Base-by-base conservation (phyloP, 345 rosid genomes). In the Eucalyptus marginata region DNA sequence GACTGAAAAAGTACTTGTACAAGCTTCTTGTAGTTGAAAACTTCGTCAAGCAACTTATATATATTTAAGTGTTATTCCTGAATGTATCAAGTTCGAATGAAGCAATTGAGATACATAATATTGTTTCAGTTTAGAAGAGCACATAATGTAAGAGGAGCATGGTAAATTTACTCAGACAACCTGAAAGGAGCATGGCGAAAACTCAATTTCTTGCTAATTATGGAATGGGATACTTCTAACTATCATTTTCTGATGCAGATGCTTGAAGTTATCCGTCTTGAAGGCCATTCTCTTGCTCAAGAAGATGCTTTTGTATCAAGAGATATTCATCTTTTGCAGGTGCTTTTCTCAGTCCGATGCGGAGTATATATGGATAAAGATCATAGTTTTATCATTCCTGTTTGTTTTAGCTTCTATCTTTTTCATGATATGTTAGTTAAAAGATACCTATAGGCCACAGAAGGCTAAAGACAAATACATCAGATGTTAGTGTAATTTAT, bases 311-410 rank as follows among this genome's bases (percentile, higher is more conserved):
- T 96, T 90, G 95, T 94, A 87, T 96, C 99, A 33, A 92, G 99
- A 83, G 99, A 97, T 91, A 95, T 98, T 87, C 98, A 98, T 92
- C 99, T 98, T 87, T 93, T 98, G 89, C 99, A 98, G 99, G 99
- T 97, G 86, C 76, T 54, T 89, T 76, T 86, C 64, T 85, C 80
- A 20, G 84, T 76, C 29, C 6, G 9, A 50, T 31, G 50, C 51
- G 46, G 62, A 86, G 46, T 51, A 40, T 76, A 22, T 40, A 71
- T 71, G 44, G 44, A 33, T 71, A 17, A 25, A 16, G 47, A 76
- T 76, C 84, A 76, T 76, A 76, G 27, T 76, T 76, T 76, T 40
- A 76, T 40, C 84, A 40, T 76, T 86, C 66, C n/a, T 86, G 22
- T 87, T 87, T 68, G n/a, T 86, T 68, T 87, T 47, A 49, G 52